Evolutionary conservation across 768 basidiomycete species (phyloP), one percentile per base, ranked within the genome.

Genomic region (Brasilioporus rufonigricans): DNA sequence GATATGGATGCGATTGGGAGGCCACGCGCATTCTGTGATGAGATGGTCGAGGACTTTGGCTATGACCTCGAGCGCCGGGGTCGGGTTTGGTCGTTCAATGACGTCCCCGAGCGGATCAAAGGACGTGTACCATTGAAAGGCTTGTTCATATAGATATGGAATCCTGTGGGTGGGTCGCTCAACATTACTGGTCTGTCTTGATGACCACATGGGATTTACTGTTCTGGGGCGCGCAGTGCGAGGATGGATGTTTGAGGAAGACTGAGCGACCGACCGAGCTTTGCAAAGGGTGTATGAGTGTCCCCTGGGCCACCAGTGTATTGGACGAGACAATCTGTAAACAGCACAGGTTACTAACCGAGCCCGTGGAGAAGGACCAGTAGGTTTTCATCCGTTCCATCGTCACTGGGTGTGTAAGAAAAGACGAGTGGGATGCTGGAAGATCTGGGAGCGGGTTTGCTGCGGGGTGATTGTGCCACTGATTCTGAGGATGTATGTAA

Each of bases 241-340:
- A 96, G 80, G 2, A 83, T 77, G 3, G 93, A 91, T 0, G 94
- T 96, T 67, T 95, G 93, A 0, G 93, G 94, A n/a, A 97, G 80
- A 60, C 83, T 89, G 44, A 97, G 71, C 11, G 81, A 80, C 21
- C 75, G 76, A 11, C 85, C 92, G 7, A 97, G 81, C 50, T 84
- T 83, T 31, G 78, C 75, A 67, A 97, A 96, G 2, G 92, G 91
- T 3, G 73, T 44, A 55, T 87, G 84, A 0, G 87, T 92, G 71
- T 96, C 93, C 24, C 93, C 93, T 94, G 58, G 33, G 26, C 27
- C 13, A 26, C 36, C 2, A 41, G n/a, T 44, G 26, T 3, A 24
- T 58, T 27, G n/a, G 29, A 35, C 1, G 35, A 27, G 36, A 10
- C 16, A 1, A 8, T 21, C 39, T 6, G 14, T 11, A 36, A 16